A percentile compares a stretch with the other conserved stretches of the same genome.
Evolutionary conservation across 129 eudicot species (phyloP).

Genomic region (Lactuca sativa): DNA sequence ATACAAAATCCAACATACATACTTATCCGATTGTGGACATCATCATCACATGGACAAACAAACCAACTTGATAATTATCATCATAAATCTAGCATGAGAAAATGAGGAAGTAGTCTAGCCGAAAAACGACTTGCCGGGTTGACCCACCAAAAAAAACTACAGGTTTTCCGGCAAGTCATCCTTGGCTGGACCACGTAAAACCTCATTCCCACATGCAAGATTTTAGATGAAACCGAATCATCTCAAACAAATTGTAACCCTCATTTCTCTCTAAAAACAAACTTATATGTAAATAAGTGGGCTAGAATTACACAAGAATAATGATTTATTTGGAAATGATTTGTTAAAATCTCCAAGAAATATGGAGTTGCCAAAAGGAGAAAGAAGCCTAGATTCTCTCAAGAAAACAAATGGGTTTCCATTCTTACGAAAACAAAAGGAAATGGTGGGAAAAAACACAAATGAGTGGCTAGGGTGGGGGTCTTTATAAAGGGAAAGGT

Average conservation of each 20-base stretch:
- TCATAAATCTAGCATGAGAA: constrained; percentile 60
- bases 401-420: constrained; percentile 38
- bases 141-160: neutral
- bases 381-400: constrained; percentile 42
- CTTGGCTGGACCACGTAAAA: constrained; percentile 59
- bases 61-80: constrained; percentile 29
- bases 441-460: constrained; percentile 15
- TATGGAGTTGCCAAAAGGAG: constrained; percentile 38
- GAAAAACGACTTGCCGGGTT: constrained; percentile 46
- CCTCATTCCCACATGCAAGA: constrained; percentile 71
- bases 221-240: constrained; percentile 41
- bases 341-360: constrained; percentile 2
- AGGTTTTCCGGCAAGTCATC: constrained; percentile 73
- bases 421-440: constrained; percentile 35
- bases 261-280: neutral
- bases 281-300: neutral
- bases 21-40: neutral
- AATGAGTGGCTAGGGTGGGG: constrained; percentile 29
- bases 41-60: neutral
- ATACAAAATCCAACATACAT: neutral
- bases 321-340: neutral
- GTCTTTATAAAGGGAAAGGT: constrained; percentile 33
- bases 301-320: neutral
- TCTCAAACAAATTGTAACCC: neutral
- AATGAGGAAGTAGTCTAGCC: constrained; percentile 57